Base-by-base conservation (phyloP, 768 basidiomycete genomes). In the Agaricus bisporus region DNA sequence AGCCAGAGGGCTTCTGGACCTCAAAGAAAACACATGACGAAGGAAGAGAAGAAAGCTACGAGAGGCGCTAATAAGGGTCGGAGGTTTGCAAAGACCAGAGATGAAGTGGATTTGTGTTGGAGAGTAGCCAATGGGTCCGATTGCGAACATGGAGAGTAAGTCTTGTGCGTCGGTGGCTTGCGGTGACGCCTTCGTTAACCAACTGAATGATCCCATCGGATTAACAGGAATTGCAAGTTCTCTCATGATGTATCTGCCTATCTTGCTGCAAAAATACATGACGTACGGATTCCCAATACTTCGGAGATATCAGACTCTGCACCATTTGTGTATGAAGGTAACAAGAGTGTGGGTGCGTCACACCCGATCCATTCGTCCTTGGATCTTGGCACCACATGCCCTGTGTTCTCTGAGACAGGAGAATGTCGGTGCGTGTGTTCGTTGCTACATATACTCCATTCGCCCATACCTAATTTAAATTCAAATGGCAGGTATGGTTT, bases 41-140 rank as follows among this genome's bases (percentile, higher is more conserved):
- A 81, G 63, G 82, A 84, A 58, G 79, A 85, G 64, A 86, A 81
- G 66, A 89, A 89, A 66, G 81, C 84, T 10, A 78, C 82, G 56
- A 73, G 80, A 29, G 94, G 94, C 2, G 82, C 85, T 55, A 97
- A 95, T 67, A 95, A 92, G 64, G 85, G 82, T 11, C 69, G 95
- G 39, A 77, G 83, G 12, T 94, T 92, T 66, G 83, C 77, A 15
- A 86, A 86, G 63, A 74, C 88, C 15, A 75, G 81, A 49, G 94
- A 95, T 62, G 87, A 88, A 41, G 68, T 91, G 2, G 85, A 91
- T 32, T 70, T 98, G 25, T 98, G 95, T 69, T 88, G 85, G 80
- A 79, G 76, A 48, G 70, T 92, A 48, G 93, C 91, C 2, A 80
- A 75, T 48, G 88, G 86, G 0, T 70, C 74, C 32, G 60, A 72